phyloP scores from a whole-genome alignment of 768 basidiomycete genomes.

The Leccinum variicolor region DNA sequence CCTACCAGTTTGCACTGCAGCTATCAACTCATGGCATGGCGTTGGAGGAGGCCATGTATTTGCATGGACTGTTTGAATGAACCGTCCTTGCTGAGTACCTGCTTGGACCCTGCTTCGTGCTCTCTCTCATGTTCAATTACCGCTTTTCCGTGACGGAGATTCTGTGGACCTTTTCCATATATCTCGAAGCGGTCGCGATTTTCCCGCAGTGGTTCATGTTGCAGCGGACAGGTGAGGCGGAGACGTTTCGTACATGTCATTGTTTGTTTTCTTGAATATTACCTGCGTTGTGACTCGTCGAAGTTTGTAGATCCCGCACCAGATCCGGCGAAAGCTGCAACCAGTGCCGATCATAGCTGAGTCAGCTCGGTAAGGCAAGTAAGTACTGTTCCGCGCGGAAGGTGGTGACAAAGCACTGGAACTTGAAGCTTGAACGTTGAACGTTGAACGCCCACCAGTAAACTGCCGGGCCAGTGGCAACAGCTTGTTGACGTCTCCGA shows the following conservation, averaged over 20 bases:
- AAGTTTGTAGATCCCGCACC: no score
- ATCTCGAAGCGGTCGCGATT: slow-evolving; percentile 92
- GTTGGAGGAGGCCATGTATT: not conserved
- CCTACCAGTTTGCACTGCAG: not conserved
- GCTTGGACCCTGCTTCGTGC: slow-evolving; percentile 70
- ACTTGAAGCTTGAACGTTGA: no score
- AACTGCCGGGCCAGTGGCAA: no score
- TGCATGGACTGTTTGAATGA: not conserved
- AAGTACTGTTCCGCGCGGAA: no score
- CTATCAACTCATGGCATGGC: not conserved
- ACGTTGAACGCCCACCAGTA: no score
- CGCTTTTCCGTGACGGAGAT: slow-evolving; percentile 68
- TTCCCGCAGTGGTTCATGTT: slow-evolving; percentile 97
- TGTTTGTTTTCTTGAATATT: no score
- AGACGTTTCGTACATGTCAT: slow-evolving; percentile 40
- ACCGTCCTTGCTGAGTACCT: slow-evolving; percentile 60
- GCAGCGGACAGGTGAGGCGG: slow-evolving; percentile 95
- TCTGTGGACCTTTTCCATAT: slow-evolving; percentile 97
- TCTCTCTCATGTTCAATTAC: slow-evolving; percentile 90
- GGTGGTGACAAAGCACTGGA: no score
- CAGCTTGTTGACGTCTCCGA: no score
- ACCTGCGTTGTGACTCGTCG: no score
- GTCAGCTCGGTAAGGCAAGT: no score
- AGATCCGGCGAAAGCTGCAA: no score
- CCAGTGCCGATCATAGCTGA: no score